Base-by-base conservation (phyloP, 2,329 filamentous ascomycete genomes). In the Beauveria rudraprayagi region DNA sequence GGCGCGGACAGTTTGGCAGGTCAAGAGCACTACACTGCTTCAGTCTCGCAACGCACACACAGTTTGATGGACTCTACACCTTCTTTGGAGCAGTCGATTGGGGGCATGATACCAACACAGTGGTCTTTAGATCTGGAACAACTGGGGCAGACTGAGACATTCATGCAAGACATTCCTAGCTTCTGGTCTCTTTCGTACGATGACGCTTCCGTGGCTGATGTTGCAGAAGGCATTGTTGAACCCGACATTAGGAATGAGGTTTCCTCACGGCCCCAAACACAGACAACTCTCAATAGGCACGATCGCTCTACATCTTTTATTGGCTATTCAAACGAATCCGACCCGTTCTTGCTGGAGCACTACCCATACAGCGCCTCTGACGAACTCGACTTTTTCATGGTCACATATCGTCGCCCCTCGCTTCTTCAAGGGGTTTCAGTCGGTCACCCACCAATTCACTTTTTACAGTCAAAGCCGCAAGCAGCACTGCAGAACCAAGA, bases 331-430 rank as follows among this genome's bases (percentile, higher is more conserved):
- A 53, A 61, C 47, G 50, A 62, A n/a, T 56, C 53, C 61, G 61
- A 69, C 41, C 66, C 56, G 46, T 63, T 56, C n/a, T 16, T 44
- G 34, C 30, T 59, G 17, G 60, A 74, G 64, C 41, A 68, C 63
- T 50, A 69, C 65, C 65, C 68, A 64, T 65, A 67, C 61, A 47
- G 63, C 60, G 53, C 66, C 16, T 58, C 62, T 2, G 71, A 73
- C 43, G 63, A 71, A 46, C 53, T 72, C 19, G 65, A 68, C 63
- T 73, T 72, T 64, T 67, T 65, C 61, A 56, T 60, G 17, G 66
- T 67, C 28, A 64, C 64, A 1, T 67, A 67, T 51, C 64, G 65
- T 14, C 58, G 50, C 26, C 58, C 58, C 16, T 60, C 58, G 8
- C 50, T 24, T 19, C 50, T 24, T 22, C 37, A 55, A 17, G 8